A percentile compares a stretch with the other conserved stretches of the same genome.
Evolutionary conservation across 768 basidiomycete species (phyloP).

Genomic region (Tricholoma terreum): DNA sequence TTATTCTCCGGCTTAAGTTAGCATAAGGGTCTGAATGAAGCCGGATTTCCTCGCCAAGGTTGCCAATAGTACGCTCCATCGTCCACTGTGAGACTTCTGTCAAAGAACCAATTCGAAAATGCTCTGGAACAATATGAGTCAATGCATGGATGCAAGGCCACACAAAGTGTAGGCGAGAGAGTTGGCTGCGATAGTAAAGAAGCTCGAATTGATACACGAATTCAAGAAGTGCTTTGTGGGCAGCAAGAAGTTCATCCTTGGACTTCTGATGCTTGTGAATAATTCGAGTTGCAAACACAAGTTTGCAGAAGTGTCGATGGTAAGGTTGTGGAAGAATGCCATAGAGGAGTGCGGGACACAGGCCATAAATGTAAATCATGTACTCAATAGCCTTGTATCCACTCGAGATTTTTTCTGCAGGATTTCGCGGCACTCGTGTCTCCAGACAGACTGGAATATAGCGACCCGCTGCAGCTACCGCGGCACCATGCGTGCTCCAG

Average conservation of each 20-base stretch:
- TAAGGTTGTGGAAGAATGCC: conserved; percentile 7
- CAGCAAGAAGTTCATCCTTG: conserved; percentile 11
- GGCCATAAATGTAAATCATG: conserved; percentile 13
- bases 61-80: too few species aligned
- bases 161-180: conserved; percentile 29
- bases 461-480: conserved; percentile 17
- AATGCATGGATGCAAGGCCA: conserved; percentile 30
- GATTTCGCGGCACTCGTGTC: conserved; percentile 29
- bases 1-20: conserved; percentile 5
- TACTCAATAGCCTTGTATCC: conserved; percentile 19
- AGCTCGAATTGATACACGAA: conserved; percentile 34
- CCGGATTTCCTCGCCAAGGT: too few species aligned
- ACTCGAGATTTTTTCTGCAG: too few species aligned
- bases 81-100: too few species aligned
- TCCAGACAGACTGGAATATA: conserved; percentile 32
- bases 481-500: conserved; percentile 28
- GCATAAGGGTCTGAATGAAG: conserved; percentile 14
- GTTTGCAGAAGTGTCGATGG: conserved; percentile 24
- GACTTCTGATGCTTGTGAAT: conserved; percentile 19
- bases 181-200: conserved; percentile 27
- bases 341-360: conserved; percentile 16
- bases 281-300: conserved; percentile 21
- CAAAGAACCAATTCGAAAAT: conserved; percentile 19
- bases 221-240: conserved; percentile 18
- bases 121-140: conserved; percentile 25